Evolutionary conservation across 2,329 filamentous ascomycete species (phyloP), one percentile per base, ranked within the genome.

Genomic region (Pseudopyrenochaeta lycopersici): DNA sequence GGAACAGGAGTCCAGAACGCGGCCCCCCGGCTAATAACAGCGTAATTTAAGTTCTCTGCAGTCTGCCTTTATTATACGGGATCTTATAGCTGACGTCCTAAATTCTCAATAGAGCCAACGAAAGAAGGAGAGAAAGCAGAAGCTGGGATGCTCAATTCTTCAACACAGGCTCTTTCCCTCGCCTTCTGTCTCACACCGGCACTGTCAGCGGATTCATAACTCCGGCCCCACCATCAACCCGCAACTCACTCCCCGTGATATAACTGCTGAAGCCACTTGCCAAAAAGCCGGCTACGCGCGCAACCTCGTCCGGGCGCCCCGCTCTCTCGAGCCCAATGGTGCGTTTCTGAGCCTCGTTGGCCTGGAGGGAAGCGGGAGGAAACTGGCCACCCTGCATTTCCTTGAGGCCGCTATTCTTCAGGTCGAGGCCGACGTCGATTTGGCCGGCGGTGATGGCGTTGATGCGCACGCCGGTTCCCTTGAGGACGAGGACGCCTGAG

Each of bases 211-310:
- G 73, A 60, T 73, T 76, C 74, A 76, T 76, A 1, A 73, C 68
- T 31, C 73, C 74, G 33, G 83, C 82, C 7, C 85, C 86, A 3
- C 85, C 86, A 74, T 88, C 85, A 12, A 88, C 85, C 12, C 87
- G 80, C 63, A 88, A 71, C 66, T 88, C 88, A 2, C 83, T 78
- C 1, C 86, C 86, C 0, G 83, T 88, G 38, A 88, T 79, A 71
- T 88, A 88, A 50, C 80, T 84, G 56, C 82, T 85, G 70, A 88
- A 88, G 0, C 84, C 84, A 70, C 81, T 85, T 2, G 85, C 85
- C 57, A 88, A 74, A 65, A 88, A 88, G 0, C 86, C 85, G 0
- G 83, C 85, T 2, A 87, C 85, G 31, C 83, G 74, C 1, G 80
- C 86, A 9, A 88, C 83, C 66, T 88, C 85, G 45, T 82, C 80